Evolutionary conservation across 73 alveolate species (phyloP), one percentile per base, ranked within the genome.

Genomic region (Durusdinium trenchii): DNA sequence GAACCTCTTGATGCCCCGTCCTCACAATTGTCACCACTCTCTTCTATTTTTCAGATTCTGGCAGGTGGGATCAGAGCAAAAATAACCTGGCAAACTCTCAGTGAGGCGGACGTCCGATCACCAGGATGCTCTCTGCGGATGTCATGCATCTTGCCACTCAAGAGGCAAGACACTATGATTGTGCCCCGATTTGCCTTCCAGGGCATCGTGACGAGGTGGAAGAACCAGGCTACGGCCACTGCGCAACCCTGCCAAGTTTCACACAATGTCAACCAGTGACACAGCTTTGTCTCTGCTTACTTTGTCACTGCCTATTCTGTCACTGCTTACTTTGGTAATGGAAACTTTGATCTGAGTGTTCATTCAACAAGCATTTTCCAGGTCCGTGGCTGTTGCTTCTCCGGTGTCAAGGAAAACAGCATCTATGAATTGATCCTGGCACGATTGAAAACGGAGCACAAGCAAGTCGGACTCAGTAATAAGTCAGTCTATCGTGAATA

Each of bases 121-220:
- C n/a, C n/a, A n/a, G n/a, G n/a, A n/a, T n/a, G n/a, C n/a, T n/a
- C n/a, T n/a, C n/a, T n/a, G n/a, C n/a, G n/a, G n/a, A n/a, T n/a
- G n/a, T 45, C 6, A 38, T 40, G 32, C 92, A 48, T 45, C 92
- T 45, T 47, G 16, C 7, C 20, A 32, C 18, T 38, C 84, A 16
- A 71, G 43, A 23, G 46, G 10, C 84, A 32, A 32, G 47, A 71
- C 26, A 26, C 43, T 35, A 42, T 38, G 47, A 23, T n/a, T n/a
- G n/a, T 71, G 32, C 32, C 85, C 85, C 48, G 38, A 16, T 38
- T n/a, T 73, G 94, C 99, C 99, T 94, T 94, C 99, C 99, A 94
- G 38, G 99, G 99, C 94, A 94, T 76, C 30, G 99, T 94, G 84
- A 94, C 76, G 79, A 94, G n/a, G 94, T 94, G 99, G 94, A 94